Conservation (phyloP, 371 early-diverging fungal genomes). For the Circinella minor region DNA sequence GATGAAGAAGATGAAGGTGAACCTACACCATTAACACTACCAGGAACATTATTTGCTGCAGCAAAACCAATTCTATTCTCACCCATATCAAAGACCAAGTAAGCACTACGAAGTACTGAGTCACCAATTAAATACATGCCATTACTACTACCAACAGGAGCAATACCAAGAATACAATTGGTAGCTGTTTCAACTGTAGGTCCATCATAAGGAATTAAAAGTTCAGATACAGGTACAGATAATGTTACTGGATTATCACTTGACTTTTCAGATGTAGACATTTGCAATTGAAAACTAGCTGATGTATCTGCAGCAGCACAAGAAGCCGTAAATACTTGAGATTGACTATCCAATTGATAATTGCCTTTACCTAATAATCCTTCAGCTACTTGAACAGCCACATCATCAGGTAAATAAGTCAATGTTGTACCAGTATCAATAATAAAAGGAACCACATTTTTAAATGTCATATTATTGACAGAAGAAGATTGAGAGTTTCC, state of each 20-base stretch:
- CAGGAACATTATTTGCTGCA: slow-evolving; percentile 31
- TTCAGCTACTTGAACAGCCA: slow-evolving; percentile 28
- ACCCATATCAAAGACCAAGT: slow-evolving; percentile 48
- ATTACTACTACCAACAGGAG: slow-evolving; percentile 19
- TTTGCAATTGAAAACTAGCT: slow-evolving; percentile 10
- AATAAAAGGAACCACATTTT: slow-evolving; percentile 33
- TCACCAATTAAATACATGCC: slow-evolving; percentile 42
- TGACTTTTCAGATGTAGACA: slow-evolving; percentile 2
- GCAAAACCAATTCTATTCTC: slow-evolving; percentile 46
- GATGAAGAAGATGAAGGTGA: background rate
- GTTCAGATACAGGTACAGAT: slow-evolving; percentile 35
- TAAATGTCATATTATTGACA: slow-evolving; percentile 3
- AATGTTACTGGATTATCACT: slow-evolving; percentile 25
- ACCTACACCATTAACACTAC: slow-evolving; percentile 34
- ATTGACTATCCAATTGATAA: slow-evolving; percentile 23
- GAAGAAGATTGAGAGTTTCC: slow-evolving; percentile 6
- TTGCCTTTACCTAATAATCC: slow-evolving; percentile 25
- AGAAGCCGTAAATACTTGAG: slow-evolving; percentile 28
- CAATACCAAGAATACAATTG: slow-evolving; percentile 52
- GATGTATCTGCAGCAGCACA: slow-evolving; percentile 24
- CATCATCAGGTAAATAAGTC: slow-evolving; percentile 41
- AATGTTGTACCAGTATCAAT: slow-evolving; percentile 56
- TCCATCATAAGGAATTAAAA: slow-evolving; percentile 44
- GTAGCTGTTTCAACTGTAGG: slow-evolving; percentile 17
- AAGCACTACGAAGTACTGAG: slow-evolving; percentile 42